These are phyloP conservation scores for Pyrus bretschneideri DNA, from an alignment of 306 rosid species.

Conservation along the genomic window DNA sequence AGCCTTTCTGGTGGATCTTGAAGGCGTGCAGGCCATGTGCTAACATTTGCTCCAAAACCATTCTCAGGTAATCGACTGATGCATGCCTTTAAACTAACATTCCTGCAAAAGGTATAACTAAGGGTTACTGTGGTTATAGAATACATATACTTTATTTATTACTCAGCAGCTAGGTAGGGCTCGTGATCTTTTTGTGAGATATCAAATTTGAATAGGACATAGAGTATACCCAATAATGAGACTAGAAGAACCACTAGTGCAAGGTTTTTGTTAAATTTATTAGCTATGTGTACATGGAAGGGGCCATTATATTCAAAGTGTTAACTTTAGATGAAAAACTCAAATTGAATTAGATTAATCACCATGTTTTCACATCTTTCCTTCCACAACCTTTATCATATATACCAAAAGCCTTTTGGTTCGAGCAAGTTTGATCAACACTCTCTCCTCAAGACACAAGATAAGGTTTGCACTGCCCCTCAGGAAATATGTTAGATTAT, in stretches of 20 bases:
- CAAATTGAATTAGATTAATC: neutral
- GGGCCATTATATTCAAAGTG: neutral
- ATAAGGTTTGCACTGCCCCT: neutral
- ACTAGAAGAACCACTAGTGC: neutral
- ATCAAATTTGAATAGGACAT: neutral
- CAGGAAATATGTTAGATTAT: neutral
- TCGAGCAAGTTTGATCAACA: neutral
- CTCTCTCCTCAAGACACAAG: neutral
- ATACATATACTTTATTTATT: neutral
- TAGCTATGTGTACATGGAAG: neutral
- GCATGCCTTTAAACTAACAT: constrained; percentile 58
- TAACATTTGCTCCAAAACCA: constrained; percentile 64
- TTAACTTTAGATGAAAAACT: neutral
- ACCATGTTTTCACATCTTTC: neutral
- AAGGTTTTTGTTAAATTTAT: neutral
- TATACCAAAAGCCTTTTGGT: neutral
- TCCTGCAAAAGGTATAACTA: constrained; percentile 38
- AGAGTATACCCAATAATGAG: neutral
- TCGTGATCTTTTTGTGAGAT: neutral
- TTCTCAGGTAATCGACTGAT: constrained; percentile 54
- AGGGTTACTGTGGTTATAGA: neutral
- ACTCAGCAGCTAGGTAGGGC: neutral
- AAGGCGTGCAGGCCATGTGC: constrained; percentile 71
- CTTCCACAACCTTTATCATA: neutral
- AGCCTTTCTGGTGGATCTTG: constrained; percentile 72